These are phyloP conservation scores for Paraurostyla sp. DNA, from an alignment of 73 alveolate genomes.

Conservation along the genomic window DNA sequence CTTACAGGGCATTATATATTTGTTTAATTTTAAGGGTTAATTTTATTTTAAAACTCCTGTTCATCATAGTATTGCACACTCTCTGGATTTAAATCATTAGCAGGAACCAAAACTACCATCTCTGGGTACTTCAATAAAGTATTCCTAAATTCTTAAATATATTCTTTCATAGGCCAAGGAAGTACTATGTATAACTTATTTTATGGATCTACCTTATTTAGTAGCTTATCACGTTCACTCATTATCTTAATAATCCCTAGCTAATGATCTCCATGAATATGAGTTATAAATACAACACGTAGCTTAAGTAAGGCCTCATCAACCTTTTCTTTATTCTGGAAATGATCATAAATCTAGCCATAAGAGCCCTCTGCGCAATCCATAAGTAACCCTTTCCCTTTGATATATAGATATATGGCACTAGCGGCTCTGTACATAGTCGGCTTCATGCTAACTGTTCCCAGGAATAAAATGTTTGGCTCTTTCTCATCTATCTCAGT, in stretches of 20 bases:
- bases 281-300: conserved; percentile 91
- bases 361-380: conserved; percentile 79
- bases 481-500: conserved; percentile 62
- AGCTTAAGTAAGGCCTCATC: conserved; percentile 78
- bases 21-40: not conserved
- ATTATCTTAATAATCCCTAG: conserved; percentile 91
- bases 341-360: conserved; percentile 76
- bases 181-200: conserved; percentile 83
- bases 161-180: conserved; percentile 90
- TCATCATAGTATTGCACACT: conserved; percentile 70
- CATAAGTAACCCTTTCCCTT: conserved; percentile 58
- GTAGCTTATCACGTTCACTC: conserved; percentile 84
- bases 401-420: conserved; percentile 66
- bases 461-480: conserved; percentile 87
- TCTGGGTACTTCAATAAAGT: conserved; percentile 71
- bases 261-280: conserved; percentile 98
- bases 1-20: not conserved
- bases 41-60: not conserved
- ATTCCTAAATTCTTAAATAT: conserved; percentile 77
- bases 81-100: conserved; percentile 82
- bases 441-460: conserved; percentile 95
- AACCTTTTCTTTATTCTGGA: conserved; percentile 60
- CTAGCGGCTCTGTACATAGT: conserved; percentile 88
- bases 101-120: conserved; percentile 72
- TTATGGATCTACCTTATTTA: conserved; percentile 56